Percentiles rank a stretch among this genome's conserved stretches.
These are phyloP conservation scores for Leccinellum rugosiceps DNA, from an alignment of 768 basidiomycete species.

Conservation along the genomic window DNA sequence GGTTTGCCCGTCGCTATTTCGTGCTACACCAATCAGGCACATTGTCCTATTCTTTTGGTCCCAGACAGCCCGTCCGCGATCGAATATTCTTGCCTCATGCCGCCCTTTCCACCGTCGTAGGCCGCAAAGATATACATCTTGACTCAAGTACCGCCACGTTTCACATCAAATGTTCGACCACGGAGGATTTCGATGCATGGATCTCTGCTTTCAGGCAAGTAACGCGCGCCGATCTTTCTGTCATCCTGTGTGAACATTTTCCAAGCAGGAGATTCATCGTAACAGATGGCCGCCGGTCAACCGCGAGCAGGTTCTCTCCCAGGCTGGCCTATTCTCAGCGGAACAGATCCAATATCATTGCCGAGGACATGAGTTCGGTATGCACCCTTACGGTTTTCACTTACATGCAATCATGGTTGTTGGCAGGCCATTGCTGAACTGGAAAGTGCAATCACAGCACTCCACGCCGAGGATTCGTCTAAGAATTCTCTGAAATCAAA, in stretches of 20 bases:
- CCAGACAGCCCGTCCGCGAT: constrained; percentile 69
- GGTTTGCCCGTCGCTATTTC: constrained; percentile 85
- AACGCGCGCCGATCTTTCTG: constrained; percentile 1
- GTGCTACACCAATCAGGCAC: constrained; percentile 62
- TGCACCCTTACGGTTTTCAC: constrained; percentile 22
- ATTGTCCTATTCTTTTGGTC: constrained; percentile 73
- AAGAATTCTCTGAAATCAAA: constrained; percentile 37
- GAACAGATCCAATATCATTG: constrained; percentile 47
- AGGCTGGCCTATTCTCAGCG: constrained; percentile 44
- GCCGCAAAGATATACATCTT: constrained; percentile 76
- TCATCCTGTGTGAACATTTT: constrained; percentile 17
- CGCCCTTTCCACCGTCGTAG: constrained; percentile 72
- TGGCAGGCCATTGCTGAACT: constrained; percentile 56
- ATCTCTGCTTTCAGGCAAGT: constrained; percentile 69
- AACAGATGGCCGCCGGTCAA: constrained; percentile 37
- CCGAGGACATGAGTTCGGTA: constrained; percentile 69
- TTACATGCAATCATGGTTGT: constrained; percentile 1
- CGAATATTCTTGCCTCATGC: constrained; percentile 63
- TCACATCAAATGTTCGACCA: constrained; percentile 74
- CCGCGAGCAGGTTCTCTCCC: constrained; percentile 34
- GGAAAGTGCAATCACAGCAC: constrained; percentile 47
- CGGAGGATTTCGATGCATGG: constrained; percentile 71
- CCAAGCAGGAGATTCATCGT: constrained; percentile 56
- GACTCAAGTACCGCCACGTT: constrained; percentile 76
- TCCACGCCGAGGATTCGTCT: constrained; percentile 39